Percentiles rank a stretch among this genome's conserved stretches.
Conservation (phyloP, 2,329 filamentous ascomycete species). For the Plenodomus lindquistii region DNA sequence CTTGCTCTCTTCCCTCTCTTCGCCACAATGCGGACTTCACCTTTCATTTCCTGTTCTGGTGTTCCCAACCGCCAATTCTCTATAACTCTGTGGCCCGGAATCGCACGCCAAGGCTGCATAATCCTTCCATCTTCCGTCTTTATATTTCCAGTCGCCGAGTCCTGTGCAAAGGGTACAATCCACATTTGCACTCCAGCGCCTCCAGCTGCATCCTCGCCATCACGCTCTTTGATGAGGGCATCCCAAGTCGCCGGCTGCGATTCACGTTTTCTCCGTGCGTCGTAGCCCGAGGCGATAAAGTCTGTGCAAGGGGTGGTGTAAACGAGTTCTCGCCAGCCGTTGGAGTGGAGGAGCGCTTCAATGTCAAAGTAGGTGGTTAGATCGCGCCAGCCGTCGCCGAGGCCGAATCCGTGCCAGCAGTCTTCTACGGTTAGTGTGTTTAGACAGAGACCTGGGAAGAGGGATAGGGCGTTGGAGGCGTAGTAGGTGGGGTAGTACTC, state of each 20-base stretch:
- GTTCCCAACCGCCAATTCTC: constrained; percentile 30
- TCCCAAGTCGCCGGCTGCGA: constrained; percentile 39
- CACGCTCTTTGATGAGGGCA: constrained; percentile 32
- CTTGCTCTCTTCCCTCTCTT: constrained; percentile 31
- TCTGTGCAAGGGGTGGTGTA: constrained; percentile 41
- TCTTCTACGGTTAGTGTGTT: constrained; percentile 39
- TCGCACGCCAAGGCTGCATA: constrained; percentile 34
- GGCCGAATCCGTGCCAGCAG: constrained; percentile 40
- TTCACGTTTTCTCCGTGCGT: constrained; percentile 30
- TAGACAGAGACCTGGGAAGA: constrained; percentile 39
- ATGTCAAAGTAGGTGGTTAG: constrained; percentile 42
- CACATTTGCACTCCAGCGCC: constrained; percentile 41
- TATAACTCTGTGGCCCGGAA: constrained; percentile 35
- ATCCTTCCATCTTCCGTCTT: constrained; percentile 21
- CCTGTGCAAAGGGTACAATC: constrained; percentile 27
- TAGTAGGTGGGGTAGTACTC: constrained; percentile 41
- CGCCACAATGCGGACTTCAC: constrained; percentile 38
- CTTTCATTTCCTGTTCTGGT: constrained; percentile 38
- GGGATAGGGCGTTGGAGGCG: constrained; percentile 33
- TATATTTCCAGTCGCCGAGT: constrained; percentile 13
- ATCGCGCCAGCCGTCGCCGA: constrained; percentile 40
- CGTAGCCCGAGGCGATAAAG: constrained; percentile 40
- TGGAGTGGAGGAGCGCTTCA: constrained; percentile 34
- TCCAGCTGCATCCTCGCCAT: constrained; percentile 29
- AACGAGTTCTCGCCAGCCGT: constrained; percentile 39